phyloP scores from a whole-genome alignment of 2,329 filamentous ascomycete genomes.

The Curvularia sp. region DNA sequence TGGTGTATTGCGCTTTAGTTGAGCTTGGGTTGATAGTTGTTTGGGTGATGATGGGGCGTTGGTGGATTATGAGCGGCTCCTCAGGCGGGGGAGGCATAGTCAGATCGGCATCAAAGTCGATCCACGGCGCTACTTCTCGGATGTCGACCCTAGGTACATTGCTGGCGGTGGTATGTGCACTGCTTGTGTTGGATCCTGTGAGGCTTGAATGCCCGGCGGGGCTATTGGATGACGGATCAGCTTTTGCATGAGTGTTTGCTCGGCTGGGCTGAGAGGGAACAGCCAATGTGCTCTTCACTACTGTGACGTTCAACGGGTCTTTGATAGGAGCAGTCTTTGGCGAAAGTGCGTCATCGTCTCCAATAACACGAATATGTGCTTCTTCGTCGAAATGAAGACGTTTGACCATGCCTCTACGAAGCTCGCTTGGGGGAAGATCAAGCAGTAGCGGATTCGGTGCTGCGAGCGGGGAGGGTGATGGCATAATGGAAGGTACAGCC shows the following conservation, averaged over 20 bases:
- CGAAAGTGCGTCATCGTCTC: constrained; percentile 14
- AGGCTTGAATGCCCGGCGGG: background rate
- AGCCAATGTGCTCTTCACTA: constrained; percentile 4
- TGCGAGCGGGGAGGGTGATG: constrained; percentile 5
- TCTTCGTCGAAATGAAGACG: constrained; percentile 20
- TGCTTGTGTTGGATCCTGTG: constrained; percentile 20
- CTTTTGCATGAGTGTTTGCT: background rate
- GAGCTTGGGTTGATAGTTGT: background rate
- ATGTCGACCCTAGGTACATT: constrained; percentile 20
- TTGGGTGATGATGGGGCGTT: constrained; percentile 8
- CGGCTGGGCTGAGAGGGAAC: background rate
- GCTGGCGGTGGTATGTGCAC: constrained; percentile 13
- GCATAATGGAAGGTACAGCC: constrained; percentile 22
- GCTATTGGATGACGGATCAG: background rate
- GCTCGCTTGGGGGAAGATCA: constrained; percentile 1
- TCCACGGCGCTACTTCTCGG: constrained; percentile 37
- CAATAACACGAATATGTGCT: constrained; percentile 3
- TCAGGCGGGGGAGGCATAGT: background rate
- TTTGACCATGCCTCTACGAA: constrained; percentile 16
- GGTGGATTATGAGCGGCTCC: background rate
- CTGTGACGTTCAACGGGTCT: constrained; percentile 9
- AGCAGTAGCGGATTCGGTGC: background rate
- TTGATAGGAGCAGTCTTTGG: constrained; percentile 16
- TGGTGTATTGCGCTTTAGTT: background rate
- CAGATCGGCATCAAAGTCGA: constrained; percentile 22